These are phyloP conservation scores for Hagleromyces aurorensis DNA, from an alignment of 805 yeast species.

Conservation along the genomic window DNA sequence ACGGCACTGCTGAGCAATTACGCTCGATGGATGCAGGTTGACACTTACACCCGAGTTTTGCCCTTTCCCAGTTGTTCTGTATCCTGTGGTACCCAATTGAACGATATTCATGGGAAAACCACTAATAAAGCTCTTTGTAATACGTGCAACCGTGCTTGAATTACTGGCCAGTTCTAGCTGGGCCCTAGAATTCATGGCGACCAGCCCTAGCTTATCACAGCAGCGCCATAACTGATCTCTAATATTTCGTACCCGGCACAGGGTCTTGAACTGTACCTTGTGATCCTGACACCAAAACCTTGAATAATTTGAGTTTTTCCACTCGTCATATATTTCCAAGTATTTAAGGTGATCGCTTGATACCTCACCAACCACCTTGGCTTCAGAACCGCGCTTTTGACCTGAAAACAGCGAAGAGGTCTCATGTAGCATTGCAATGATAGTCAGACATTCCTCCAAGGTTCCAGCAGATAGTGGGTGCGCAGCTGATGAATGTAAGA, in stretches of 20 bases:
- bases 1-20: constrained; percentile 36
- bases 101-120: constrained; percentile 31
- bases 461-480: constrained; percentile 44
- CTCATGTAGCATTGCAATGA: constrained; percentile 79
- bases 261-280: constrained; percentile 66
- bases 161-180: constrained; percentile 4
- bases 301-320: constrained; percentile 62
- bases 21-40: constrained; percentile 79
- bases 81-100: constrained; percentile 23
- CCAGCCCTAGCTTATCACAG: constrained; percentile 36
- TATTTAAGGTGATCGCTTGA: constrained; percentile 71
- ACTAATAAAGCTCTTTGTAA: constrained; percentile 23
- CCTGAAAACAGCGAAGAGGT: constrained; percentile 42
- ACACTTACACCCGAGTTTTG: constrained; percentile 61
- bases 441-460: constrained; percentile 56
- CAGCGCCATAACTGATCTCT: constrained; percentile 59
- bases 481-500: constrained; percentile 51
- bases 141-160: constrained; percentile 8
- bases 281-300: constrained; percentile 80
- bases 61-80: constrained; percentile 24
- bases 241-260: constrained; percentile 61
- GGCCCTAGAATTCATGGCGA: constrained; percentile 14
- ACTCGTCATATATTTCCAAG: constrained; percentile 66
- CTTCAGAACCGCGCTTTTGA: constrained; percentile 14
- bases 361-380: constrained; percentile 41